Conservation (phyloP, 148 eudicot genomes). For the Rhododendron molle region DNA sequence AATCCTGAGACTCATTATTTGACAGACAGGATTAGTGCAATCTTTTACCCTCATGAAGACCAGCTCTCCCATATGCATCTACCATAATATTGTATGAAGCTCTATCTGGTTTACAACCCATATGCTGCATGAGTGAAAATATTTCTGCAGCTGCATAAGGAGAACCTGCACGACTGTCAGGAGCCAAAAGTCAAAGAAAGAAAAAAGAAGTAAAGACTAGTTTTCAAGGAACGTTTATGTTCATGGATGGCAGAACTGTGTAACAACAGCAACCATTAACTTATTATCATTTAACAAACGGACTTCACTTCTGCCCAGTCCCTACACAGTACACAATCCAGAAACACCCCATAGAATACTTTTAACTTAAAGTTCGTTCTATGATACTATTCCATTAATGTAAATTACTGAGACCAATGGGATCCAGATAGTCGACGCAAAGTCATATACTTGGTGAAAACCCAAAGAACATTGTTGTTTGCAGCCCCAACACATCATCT, state of each 20-base stretch:
- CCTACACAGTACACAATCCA: not conserved
- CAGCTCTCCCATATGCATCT: slow-evolving; percentile 90
- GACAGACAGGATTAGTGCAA: not conserved
- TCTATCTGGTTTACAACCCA: slow-evolving; percentile 86
- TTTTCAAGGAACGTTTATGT: not conserved
- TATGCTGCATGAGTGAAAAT: slow-evolving; percentile 81
- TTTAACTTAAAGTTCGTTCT: not conserved
- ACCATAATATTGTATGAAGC: slow-evolving; percentile 88
- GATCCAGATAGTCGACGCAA: not conserved
- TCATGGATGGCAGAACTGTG: not conserved
- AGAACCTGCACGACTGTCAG: slow-evolving; percentile 71
- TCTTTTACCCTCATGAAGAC: slow-evolving; percentile 58
- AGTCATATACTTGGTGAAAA: not conserved
- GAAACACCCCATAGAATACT: not conserved
- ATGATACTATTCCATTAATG: not conserved
- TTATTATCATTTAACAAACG: not conserved
- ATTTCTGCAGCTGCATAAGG: slow-evolving; percentile 82
- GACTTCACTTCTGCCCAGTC: not conserved
- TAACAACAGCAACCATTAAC: not conserved
- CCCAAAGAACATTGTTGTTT: not conserved
- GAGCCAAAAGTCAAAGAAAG: slow-evolving; percentile 11
- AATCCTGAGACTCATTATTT: not conserved
- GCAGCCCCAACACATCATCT: not conserved
- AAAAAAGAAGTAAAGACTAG: not conserved
- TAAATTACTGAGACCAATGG: not conserved